Evolutionary conservation across 768 basidiomycete species (phyloP).

Genomic region (Strobilomyces confusus): DNA sequence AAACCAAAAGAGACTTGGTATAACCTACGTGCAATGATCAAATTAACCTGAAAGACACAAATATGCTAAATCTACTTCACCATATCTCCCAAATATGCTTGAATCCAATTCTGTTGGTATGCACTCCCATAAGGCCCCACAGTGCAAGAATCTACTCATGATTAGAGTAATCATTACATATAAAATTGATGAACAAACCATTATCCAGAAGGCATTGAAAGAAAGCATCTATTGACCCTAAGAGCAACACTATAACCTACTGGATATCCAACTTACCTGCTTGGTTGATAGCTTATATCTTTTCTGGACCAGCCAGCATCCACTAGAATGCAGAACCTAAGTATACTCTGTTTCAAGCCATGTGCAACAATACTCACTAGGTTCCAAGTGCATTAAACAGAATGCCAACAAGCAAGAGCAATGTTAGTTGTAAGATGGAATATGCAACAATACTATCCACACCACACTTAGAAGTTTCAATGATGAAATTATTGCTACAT

Average conservation of each 20-base stretch:
- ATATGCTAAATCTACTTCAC: slow-evolving; percentile 26
- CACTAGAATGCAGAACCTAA: slow-evolving; percentile 28
- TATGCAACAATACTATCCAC: slow-evolving; percentile 57
- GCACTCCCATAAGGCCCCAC: slow-evolving; percentile 78
- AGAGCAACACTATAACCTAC: not conserved
- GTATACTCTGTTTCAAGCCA: not conserved
- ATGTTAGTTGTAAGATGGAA: slow-evolving; percentile 66
- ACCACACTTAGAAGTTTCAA: slow-evolving; percentile 4
- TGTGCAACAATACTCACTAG: slow-evolving; percentile 42
- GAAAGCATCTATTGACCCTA: slow-evolving; percentile 51
- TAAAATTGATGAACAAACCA: slow-evolving; percentile 37
- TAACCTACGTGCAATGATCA: slow-evolving; percentile 37
- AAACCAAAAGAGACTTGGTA: slow-evolving; percentile 71
- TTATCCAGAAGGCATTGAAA: slow-evolving; percentile 71
- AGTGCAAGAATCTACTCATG: slow-evolving; percentile 50
- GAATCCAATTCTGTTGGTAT: slow-evolving; percentile 71
- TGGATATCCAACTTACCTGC: slow-evolving; percentile 26
- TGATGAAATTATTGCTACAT: not conserved
- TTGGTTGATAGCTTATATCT: slow-evolving; percentile 61
- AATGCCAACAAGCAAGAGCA: slow-evolving; percentile 64
- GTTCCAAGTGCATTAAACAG: slow-evolving; percentile 62
- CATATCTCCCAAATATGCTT: slow-evolving; percentile 83
- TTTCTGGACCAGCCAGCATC: slow-evolving; percentile 70
- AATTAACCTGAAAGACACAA: not conserved
- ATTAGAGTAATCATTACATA: not conserved